Base-by-base conservation (phyloP, 2,329 filamentous ascomycete species). In the Didymellaceae sp. region DNA sequence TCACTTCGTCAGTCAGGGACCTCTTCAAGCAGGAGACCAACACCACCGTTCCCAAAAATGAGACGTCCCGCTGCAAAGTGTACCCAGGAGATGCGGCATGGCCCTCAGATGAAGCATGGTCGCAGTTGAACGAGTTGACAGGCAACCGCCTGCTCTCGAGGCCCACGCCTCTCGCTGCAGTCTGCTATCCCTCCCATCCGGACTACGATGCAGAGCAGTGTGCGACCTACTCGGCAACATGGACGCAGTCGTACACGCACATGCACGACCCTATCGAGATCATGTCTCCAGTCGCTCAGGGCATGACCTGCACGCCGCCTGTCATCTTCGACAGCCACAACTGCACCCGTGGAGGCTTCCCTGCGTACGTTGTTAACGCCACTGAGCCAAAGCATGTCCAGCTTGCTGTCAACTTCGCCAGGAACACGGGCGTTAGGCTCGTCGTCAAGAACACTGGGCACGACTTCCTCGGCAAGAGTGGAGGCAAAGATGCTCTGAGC, bases 91-190 rank as follows among this genome's bases (percentile, higher is more conserved):
- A 75, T 11, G 18, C 63, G 6, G 63, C 63, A 37, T 84, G 82
- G 82, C 82, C 82, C 0, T 75, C 74, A 1, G 52, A 73, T 10
- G 58, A 68, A 0, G 66, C 66, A 10, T 84, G 82, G 82, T 51
- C 59, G 6, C 56, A 58, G 11, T 72, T 85, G 42, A 81, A 83
- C 64, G 58, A 63, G 14, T 33, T 66, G 25, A 65, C 64, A 30
- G 67, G 60, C 35, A 60, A 62, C 30, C 62, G 62, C 20, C 56
- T 72, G 10, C 52, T 71, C 34, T 52, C 44, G 22, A 54, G 61
- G 31, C 67, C 68, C 8, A 57, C 60, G 20, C 68, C 68, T 33
- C 56, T 66, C 38, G 68, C 67, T 21, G 58, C 67, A 26, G 67
- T 71, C 3, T 72, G 70, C 53, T 72, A 72, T 42, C 58, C 63